phyloP scores from a whole-genome alignment of 164 flowering plant genomes.

The grape (Vitis vinifera) region DNA sequence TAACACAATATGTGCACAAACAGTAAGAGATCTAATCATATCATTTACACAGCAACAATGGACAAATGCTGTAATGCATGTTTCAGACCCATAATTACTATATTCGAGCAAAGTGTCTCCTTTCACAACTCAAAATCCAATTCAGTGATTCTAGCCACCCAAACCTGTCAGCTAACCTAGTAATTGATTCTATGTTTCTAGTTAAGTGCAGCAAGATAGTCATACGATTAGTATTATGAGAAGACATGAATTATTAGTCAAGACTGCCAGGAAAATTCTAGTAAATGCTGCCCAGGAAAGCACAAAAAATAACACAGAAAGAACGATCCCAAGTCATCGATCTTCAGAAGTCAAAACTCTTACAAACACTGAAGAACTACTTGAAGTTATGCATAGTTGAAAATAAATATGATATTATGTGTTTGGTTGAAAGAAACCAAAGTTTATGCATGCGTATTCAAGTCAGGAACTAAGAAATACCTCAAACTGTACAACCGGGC shows the following conservation, averaged over 20 bases:
- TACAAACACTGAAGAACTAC: background rate
- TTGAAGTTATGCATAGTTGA: background rate
- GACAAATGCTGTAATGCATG: background rate
- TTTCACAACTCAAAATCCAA: background rate
- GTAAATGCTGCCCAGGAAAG: background rate
- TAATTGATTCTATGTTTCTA: background rate
- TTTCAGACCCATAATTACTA: background rate
- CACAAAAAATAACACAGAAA: background rate
- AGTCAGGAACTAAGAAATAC: constrained; percentile 33
- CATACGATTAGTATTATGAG: background rate
- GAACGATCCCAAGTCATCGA: background rate
- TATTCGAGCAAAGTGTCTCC: background rate
- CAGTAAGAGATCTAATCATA: background rate
- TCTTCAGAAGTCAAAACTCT: background rate
- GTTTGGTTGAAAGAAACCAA: background rate
- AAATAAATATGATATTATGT: background rate
- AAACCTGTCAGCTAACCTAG: background rate
- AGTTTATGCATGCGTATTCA: background rate
- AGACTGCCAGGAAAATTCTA: background rate
- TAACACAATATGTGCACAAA: background rate
- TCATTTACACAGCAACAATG: background rate
- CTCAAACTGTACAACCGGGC: constrained; percentile 83
- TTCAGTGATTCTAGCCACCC: constrained; percentile 1
- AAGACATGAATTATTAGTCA: background rate
- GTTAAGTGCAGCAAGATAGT: background rate